Percentiles rank a stretch among this genome's conserved stretches.
phyloP scores from a whole-genome alignment of 306 rosid species.

The Aeschynomene evenia region DNA sequence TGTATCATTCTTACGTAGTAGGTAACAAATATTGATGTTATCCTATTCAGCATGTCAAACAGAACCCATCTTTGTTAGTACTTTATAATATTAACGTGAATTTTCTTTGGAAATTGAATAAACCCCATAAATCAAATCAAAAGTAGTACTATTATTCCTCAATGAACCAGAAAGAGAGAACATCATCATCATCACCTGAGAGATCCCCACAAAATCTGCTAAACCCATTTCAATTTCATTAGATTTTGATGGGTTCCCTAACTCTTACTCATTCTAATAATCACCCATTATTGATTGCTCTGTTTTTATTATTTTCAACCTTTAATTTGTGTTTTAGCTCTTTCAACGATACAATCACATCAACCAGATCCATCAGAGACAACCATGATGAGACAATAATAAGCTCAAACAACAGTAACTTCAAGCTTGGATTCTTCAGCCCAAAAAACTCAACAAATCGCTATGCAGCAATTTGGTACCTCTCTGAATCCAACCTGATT shows the following conservation, averaged over 20 bases:
- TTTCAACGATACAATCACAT: slow-evolving; percentile 17
- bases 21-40: no score
- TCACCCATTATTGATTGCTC: background rate
- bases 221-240: background rate
- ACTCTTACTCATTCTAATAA: background rate
- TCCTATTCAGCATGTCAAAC: no score
- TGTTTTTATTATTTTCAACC: slow-evolving; percentile 3
- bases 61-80: no score
- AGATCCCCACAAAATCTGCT: background rate
- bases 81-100: no score
- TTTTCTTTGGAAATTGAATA: background rate
- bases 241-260: slow-evolving; percentile 34
- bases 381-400: slow-evolving; percentile 18
- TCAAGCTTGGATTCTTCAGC: slow-evolving; percentile 35
- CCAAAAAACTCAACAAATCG: slow-evolving; percentile 32
- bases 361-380: slow-evolving; percentile 27
- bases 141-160: background rate
- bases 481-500: background rate
- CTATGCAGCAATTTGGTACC: slow-evolving; percentile 35
- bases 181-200: background rate
- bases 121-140: background rate
- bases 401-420: slow-evolving; percentile 32
- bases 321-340: background rate
- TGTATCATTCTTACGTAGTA: no score
- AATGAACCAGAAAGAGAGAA: background rate